These are phyloP conservation scores for Aspergillus fructus DNA, from an alignment of 2,329 filamentous ascomycete genomes.

Conservation along the genomic window DNA sequence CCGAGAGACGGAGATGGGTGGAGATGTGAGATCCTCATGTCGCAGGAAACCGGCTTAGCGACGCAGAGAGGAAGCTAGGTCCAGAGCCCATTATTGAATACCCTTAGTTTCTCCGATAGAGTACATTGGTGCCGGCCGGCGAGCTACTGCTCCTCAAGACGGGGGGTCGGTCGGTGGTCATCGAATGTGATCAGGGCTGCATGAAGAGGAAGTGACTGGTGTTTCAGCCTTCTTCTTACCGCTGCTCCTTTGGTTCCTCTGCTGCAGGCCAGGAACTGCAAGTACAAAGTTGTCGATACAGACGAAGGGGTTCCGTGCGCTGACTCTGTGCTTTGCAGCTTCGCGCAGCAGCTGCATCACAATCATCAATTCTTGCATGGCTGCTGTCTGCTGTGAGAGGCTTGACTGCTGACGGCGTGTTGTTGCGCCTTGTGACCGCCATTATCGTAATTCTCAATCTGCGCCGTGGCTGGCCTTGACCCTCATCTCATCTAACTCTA, in stretches of 20 bases:
- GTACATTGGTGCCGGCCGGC: neutral
- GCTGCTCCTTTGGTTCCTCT: neutral
- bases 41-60: neutral
- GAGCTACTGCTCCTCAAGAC: neutral
- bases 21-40: neutral
- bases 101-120: neutral
- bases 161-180: neutral
- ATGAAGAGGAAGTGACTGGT: constrained; percentile 5
- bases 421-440: neutral
- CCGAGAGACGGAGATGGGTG: neutral
- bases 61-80: neutral
- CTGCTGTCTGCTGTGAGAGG: neutral
- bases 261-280: neutral
- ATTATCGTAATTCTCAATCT: neutral
- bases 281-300: neutral
- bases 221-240: constrained; percentile 14
- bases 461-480: neutral
- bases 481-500: neutral
- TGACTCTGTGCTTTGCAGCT: constrained; percentile 2
- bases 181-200: constrained; percentile 15
- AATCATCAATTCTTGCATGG: neutral
- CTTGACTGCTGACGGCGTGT: neutral
- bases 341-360: neutral
- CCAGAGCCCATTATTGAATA: neutral
- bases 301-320: neutral